These are phyloP conservation scores for Allodekkera sacchari DNA, from an alignment of 805 yeast species.

Conservation along the genomic window DNA sequence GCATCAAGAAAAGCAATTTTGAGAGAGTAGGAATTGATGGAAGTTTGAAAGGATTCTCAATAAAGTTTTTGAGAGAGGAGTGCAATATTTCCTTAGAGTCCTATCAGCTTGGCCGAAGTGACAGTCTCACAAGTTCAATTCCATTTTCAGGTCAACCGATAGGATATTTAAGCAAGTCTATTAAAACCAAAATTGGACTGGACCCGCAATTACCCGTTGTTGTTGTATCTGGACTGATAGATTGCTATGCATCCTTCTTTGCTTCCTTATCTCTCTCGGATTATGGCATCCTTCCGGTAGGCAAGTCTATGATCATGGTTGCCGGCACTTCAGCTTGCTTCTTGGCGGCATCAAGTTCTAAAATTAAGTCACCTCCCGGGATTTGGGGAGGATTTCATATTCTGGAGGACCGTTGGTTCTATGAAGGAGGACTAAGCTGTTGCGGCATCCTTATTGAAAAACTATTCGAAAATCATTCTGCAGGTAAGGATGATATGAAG, in stretches of 20 bases:
- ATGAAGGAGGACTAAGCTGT: slow-evolving; percentile 52
- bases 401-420: slow-evolving; percentile 26
- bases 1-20: background rate
- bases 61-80: slow-evolving; percentile 5
- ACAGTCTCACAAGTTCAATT: slow-evolving; percentile 9
- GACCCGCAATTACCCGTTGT: slow-evolving; percentile 7
- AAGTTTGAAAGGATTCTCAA: slow-evolving; percentile 44
- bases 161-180: slow-evolving; percentile 11
- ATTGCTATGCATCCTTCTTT: slow-evolving; percentile 51
- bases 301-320: slow-evolving; percentile 37
- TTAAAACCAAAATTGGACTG: slow-evolving; percentile 1
- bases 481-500: slow-evolving; percentile 4
- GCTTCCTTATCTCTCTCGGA: slow-evolving; percentile 12
- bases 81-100: slow-evolving; percentile 8
- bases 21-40: slow-evolving; percentile 42
- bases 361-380: slow-evolving; percentile 25
- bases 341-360: slow-evolving; percentile 22
- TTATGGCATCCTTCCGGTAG: slow-evolving; percentile 4
- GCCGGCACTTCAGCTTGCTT: slow-evolving; percentile 62
- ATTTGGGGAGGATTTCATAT: slow-evolving; percentile 55
- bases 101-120: slow-evolving; percentile 25
- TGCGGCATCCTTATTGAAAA: slow-evolving; percentile 47
- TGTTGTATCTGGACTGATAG: slow-evolving; percentile 44
- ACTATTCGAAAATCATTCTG: slow-evolving; percentile 34
- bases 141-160: slow-evolving; percentile 27